phyloP scores from a whole-genome alignment of 2,329 filamentous ascomycete genomes.

The Alternaria triticina region DNA sequence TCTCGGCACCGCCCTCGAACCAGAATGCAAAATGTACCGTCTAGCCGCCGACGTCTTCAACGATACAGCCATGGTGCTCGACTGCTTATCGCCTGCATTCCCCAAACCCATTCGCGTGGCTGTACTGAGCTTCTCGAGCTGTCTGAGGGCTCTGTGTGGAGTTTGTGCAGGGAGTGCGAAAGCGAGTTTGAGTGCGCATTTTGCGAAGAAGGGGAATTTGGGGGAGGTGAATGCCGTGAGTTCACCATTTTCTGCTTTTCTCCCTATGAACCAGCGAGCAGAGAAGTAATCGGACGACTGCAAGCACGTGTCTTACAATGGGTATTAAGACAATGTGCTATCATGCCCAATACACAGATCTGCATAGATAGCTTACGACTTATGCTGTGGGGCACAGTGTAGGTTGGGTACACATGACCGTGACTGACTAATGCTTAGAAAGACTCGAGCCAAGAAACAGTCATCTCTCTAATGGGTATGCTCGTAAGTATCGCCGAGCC shows the following conservation, averaged over 20 bases:
- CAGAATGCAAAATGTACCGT: slow-evolving; percentile 89
- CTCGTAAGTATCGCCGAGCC: slow-evolving; percentile 57
- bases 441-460: slow-evolving; percentile 94
- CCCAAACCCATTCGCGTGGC: slow-evolving; percentile 64
- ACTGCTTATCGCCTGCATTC: slow-evolving; percentile 78
- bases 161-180: slow-evolving; percentile 91
- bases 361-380: background rate
- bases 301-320: background rate
- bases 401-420: background rate
- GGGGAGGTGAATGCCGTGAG: slow-evolving; percentile 86
- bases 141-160: slow-evolving; percentile 76
- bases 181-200: slow-evolving; percentile 89
- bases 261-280: background rate
- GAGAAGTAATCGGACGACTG: background rate
- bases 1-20: slow-evolving; percentile 81
- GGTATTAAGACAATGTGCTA: background rate
- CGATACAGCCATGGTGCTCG: slow-evolving; percentile 83
- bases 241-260: slow-evolving; percentile 15
- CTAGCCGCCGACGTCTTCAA: slow-evolving; percentile 89
- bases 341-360: background rate
- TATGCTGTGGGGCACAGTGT: background rate
- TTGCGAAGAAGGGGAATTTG: slow-evolving; percentile 84
- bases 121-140: slow-evolving; percentile 63
- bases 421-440: slow-evolving; percentile 55
- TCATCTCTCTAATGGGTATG: slow-evolving; percentile 88